Conservation (phyloP, 192 early-diverging fungal genomes). For the Radiomyces spectabilis region DNA sequence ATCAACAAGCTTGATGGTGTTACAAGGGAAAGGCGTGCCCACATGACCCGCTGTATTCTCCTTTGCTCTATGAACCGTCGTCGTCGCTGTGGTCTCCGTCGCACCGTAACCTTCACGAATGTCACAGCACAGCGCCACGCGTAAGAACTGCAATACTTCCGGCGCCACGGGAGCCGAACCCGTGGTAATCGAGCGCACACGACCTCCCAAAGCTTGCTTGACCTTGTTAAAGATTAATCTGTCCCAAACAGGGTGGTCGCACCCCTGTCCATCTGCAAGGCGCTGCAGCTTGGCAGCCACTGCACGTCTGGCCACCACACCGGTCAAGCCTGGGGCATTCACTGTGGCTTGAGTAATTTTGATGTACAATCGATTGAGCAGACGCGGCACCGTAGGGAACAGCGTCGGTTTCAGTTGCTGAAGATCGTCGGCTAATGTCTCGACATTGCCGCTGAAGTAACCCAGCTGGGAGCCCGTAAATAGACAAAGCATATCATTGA, state of each 20-base stretch:
- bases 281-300: slow-evolving; percentile 56
- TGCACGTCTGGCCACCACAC: slow-evolving; percentile 47
- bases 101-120: slow-evolving; percentile 52
- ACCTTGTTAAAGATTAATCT: slow-evolving; percentile 81
- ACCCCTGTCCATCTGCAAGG: slow-evolving; percentile 44
- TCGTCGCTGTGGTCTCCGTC: slow-evolving; percentile 39
- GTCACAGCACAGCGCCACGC: slow-evolving; percentile 56
- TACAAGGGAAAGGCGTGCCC: slow-evolving; percentile 54
- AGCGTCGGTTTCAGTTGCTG: slow-evolving; percentile 69
- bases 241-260: slow-evolving; percentile 80
- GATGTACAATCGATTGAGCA: slow-evolving; percentile 85
- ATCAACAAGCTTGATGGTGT: slow-evolving; percentile 78
- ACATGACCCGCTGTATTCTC: slow-evolving; percentile 60
- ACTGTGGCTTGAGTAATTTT: slow-evolving; percentile 41
- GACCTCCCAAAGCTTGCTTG: slow-evolving; percentile 72
- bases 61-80: slow-evolving; percentile 18
- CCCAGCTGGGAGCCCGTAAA: slow-evolving; percentile 57
- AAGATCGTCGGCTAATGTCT: slow-evolving; percentile 78
- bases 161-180: slow-evolving; percentile 68
- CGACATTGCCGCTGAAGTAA: slow-evolving; percentile 50
- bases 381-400: slow-evolving; percentile 84
- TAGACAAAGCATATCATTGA: slow-evolving; percentile 43
- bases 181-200: slow-evolving; percentile 52
- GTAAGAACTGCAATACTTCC: slow-evolving; percentile 60
- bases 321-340: slow-evolving; percentile 49